Base-by-base conservation (phyloP, 148 eudicot species). In the Cornus kousa region DNA sequence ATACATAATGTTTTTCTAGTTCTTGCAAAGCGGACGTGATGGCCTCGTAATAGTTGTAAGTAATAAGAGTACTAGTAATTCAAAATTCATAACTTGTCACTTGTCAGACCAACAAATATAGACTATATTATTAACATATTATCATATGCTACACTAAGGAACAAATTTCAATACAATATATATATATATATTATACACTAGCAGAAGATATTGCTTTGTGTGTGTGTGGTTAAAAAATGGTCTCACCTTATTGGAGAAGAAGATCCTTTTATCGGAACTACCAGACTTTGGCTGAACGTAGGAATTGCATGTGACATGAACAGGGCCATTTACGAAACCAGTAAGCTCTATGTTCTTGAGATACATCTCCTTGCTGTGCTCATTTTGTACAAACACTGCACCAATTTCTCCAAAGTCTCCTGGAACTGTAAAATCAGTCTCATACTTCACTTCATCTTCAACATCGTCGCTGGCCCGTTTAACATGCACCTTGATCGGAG, bases 241-340 rank as follows among this genome's bases (percentile, higher is more conserved):
- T 6, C 48, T 43, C 48, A 87, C 89, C 87, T 82, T 87, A 60
- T 87, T 74, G 55, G 87, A 67, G 73, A 84, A 87, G 80, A 87
- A 87, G 22, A 84, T 72, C 69, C 87, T 78, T 53, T 82, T 80
- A 5, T 82, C 82, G 13, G 81, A 35, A 35, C 37, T 35, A 35
- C 2, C 37, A 35, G 3, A 80, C 40, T 84, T 82, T 53, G 89
- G 70, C 23, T 79, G 82, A 22, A 87, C 74, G 84, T 86, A 87
- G 1, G 89, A 82, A 22, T 87, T 78, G 32, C 89, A 87, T 9
- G 50, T 22, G 31, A 87, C 33, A 5, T n/a, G 75, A 7, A 68
- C 23, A 2, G 65, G 9, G 5, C 86, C 89, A 12, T 68, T 13
- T n/a, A 75, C 43, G 3, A 80, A 72, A 5, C 86, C 87, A 17